phyloP scores from a whole-genome alignment of 1,139 yeast species.

The Sugiyamaella novakii region DNA sequence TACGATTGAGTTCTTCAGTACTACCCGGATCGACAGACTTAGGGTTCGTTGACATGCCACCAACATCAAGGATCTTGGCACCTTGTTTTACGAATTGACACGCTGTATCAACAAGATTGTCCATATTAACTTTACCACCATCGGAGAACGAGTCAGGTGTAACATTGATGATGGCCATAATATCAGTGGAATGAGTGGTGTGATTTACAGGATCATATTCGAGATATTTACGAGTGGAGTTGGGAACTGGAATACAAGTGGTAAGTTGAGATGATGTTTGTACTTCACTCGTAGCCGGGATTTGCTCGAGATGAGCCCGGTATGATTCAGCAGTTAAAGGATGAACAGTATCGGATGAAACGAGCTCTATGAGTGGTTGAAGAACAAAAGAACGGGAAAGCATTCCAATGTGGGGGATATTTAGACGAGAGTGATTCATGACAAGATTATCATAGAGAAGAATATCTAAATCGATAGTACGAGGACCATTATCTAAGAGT shows the following conservation, averaged over 20 bases:
- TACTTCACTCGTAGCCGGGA: slow-evolving; percentile 44
- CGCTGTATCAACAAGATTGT: slow-evolving; percentile 47
- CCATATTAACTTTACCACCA: slow-evolving; percentile 59
- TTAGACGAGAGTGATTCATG: slow-evolving; percentile 58
- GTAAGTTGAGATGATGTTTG: slow-evolving; percentile 39
- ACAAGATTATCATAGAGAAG: slow-evolving; percentile 65
- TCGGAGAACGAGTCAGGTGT: slow-evolving; percentile 98
- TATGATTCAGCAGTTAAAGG: slow-evolving; percentile 85
- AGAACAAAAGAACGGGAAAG: slow-evolving; percentile 87
- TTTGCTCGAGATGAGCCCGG: slow-evolving; percentile 64
- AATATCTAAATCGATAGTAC: slow-evolving; percentile 87
- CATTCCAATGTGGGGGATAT: slow-evolving; percentile 86
- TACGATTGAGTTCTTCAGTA: slow-evolving; percentile 63
- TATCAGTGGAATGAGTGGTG: slow-evolving; percentile 38
- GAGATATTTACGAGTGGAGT: slow-evolving; percentile 25
- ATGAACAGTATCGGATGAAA: slow-evolving; percentile 65
- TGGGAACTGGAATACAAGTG: slow-evolving; percentile 39
- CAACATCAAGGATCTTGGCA: slow-evolving; percentile 75
- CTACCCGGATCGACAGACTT: slow-evolving; percentile 62
- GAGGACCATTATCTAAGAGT: slow-evolving; percentile 83
- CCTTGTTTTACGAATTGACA: slow-evolving; percentile 56
- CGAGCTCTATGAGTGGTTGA: slow-evolving; percentile 80
- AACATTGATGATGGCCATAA: slow-evolving; percentile 87
- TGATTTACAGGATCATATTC: slow-evolving; percentile 34
- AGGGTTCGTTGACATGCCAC: slow-evolving; percentile 93